Base-by-base conservation (phyloP, 345 rosid genomes). In the Euphorbia tirucalli region DNA sequence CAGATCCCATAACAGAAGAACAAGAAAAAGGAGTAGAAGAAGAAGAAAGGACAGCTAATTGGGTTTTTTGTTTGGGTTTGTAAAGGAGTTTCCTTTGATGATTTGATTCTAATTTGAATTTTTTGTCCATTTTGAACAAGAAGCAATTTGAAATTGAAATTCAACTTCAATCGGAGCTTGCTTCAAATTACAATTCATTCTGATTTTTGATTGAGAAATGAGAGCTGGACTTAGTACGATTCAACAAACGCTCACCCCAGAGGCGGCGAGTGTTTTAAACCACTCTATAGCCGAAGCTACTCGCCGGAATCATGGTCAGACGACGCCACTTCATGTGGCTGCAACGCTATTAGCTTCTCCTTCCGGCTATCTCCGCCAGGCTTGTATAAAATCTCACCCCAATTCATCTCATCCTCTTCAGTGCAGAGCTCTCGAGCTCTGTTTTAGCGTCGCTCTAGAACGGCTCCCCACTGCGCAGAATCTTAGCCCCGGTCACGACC, bases 361-460 rank as follows among this genome's bases (percentile, higher is more conserved):
- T 16, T 77, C 98, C 21, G 99, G 99, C 21, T 95, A 66, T 77
- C 93, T 95, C 77, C 87, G 99, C 49, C 98, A 92, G 79, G 98
- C 99, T 7, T 95, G 99, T 78, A 92, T 92, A 78, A 95, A 95
- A 74, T 90, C 99, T 0, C 99, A 95, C 80, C 99, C 98, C 7
- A 95, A 92, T 73, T 95, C 99, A 0, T 95, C 99, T 6, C 98
- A 95, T 72, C 99, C 99, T 0, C 87, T 95, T n/a, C 99, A 95
- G 94, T 95, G 99, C 76, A 86, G 99, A 27, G 99, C 99, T 22
- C 83, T 95, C 28, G 99, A 95, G 93, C 99, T 95, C 68, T 95
- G 99, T 75, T 95, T 95, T 85, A 90, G 93, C 82, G 99, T 95
- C n/a, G 99, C 99, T 3, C 85, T 95, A 65, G 99, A 95, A 54